Base-by-base conservation (phyloP, 495 filamentous ascomycete genomes). In the Lepidopterella palustris region DNA sequence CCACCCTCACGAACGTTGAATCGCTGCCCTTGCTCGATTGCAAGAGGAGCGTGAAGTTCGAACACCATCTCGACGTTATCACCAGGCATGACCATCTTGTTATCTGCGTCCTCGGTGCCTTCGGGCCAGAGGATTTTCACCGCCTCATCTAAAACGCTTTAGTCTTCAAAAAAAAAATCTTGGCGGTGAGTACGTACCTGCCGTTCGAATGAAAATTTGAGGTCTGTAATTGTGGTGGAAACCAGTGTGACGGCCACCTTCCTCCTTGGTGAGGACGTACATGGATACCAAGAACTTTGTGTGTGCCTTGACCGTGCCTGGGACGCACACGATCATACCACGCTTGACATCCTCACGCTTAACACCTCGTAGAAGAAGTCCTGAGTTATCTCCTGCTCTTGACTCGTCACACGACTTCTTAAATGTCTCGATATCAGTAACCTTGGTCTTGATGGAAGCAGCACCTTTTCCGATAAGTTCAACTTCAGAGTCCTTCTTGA, bases 381-480 rank as follows among this genome's bases (percentile, higher is more conserved):
- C 93, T n/a, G 92, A 93, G 84, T 96, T 97, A 78, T 98, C 93
- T 70, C 93, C 93, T 55, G 93, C 93, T 60, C 86, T 82, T 60
- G 90, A 89, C 76, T 95, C 89, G 53, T 93, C 89, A 75, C 92
- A 95, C 49, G 88, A 90, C 81, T 98, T 98, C 82, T 97, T 95
- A 82, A 98, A 98, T 59, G 91, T 97, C 80, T 98, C 93, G 71
- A 97, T 96, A 70, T 97, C 93, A 68, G 93, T 98, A 58, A 98
- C 92, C 80, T 96, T 97, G 71, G 95, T 97, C 83, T 93, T 96
- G 78, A 96, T 88, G 61, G 89, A 78, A 21, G 77, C 77, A 40
- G 73, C 74, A 64, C 82, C 81, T 75, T 89, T 93, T 69, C 93
- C 93, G 65, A 97, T 78, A 61, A 98, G 82, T 79, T 98, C 93